Base-by-base conservation (phyloP, 441 rosid genomes). In the Monsonia emarginata region DNA sequence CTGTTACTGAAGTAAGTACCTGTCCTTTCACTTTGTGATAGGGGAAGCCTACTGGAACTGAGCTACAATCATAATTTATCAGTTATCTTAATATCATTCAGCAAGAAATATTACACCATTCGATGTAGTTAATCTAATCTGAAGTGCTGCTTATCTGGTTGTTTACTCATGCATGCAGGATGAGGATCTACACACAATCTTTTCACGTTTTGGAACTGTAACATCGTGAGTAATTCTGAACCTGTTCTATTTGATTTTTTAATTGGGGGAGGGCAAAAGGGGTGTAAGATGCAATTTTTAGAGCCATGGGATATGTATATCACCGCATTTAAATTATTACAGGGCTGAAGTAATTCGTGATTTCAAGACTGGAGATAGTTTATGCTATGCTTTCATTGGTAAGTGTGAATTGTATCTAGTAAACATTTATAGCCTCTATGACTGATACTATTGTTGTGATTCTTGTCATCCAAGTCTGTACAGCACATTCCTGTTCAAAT, bases 291-390 rank as follows among this genome's bases (percentile, higher is more conserved):
- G 60, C 60, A 52, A 54, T 54, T 22, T 52, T 65, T 14, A 18
- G 59, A 1, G 28, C 48, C 32, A 24, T 40, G 28, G 19, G 59
- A 65, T 40, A 25, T 31, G 19, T 36, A 72, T 70, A 64, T 74
- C 26, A 72, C 44, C 24, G 48, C 40, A 16, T 38, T 16, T 66
- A 40, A 63, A 14, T 71, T 5, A 64, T 25, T 88, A 65, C 81
- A 94, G 96, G 89, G 96, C 98, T 74, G 98, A 91, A 11, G 65
- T 88, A 70, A 95, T 95, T 72, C 91, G 99, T 61, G 98, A 95
- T 74, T 89, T 54, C 72, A 95, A 91, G 85, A 95, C 97, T 54
- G 98, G 99, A 79, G 96, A 90, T 82, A 90, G 97, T 72, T 86
- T 90, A 69, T 88, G 97, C 80, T 94, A 94, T 75, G 96, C 97